Evolutionary conservation across 306 rosid genomes (phyloP).

Genomic region (Casuarina glauca): DNA sequence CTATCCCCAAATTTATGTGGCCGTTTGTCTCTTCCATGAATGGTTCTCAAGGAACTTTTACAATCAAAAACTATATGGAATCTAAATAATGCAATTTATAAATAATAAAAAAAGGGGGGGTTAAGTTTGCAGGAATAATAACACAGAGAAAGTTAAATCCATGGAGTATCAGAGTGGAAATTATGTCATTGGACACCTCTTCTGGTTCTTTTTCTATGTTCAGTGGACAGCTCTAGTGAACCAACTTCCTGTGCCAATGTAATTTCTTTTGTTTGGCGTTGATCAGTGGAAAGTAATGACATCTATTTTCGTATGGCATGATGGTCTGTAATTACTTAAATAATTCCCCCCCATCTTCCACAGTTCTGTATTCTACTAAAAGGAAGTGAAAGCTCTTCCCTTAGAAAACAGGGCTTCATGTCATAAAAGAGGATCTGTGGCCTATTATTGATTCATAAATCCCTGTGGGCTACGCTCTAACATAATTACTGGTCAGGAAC

Average conservation of each 20-base stretch:
- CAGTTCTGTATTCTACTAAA: background rate
- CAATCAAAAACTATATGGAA: conserved; percentile 4
- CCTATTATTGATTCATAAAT: background rate
- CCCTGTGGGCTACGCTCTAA: background rate
- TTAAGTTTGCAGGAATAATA: background rate
- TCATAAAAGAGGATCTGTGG: background rate
- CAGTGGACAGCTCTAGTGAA: conserved; percentile 19
- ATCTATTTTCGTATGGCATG: background rate
- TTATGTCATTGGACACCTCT: conserved; percentile 28
- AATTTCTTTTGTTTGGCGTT: background rate
- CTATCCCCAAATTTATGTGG: background rate
- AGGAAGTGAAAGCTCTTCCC: background rate
- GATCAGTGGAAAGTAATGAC: background rate
- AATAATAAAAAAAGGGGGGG: conserved; percentile 15
- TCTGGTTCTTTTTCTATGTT: conserved; percentile 27
- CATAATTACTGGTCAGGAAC: background rate
- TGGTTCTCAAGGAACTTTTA: background rate
- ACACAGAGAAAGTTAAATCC: conserved; percentile 12
- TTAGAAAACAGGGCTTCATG: background rate
- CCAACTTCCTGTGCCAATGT: background rate
- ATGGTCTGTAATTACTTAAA: background rate
- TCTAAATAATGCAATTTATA: conserved; percentile 15
- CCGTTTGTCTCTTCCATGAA: background rate
- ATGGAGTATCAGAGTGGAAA: conserved; percentile 23
- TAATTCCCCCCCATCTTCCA: background rate